Evolutionary conservation across 495 filamentous ascomycete species (phyloP), one percentile per base, ranked within the genome.

Genomic region (Penicillium tannophilum): DNA sequence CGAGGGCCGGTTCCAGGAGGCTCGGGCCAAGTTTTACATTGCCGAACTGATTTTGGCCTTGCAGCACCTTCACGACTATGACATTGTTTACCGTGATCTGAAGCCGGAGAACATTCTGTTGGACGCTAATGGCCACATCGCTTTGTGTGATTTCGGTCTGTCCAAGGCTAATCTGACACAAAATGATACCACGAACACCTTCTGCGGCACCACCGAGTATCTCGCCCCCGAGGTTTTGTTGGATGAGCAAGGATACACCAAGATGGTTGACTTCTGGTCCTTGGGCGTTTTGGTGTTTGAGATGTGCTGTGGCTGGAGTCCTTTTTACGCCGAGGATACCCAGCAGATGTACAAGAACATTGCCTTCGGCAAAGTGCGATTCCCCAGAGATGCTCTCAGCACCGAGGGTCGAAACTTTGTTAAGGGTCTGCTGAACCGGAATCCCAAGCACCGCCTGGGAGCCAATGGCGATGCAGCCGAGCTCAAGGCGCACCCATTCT

Each of bases 271-370:
- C 73, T 98, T 98, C 74, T 98, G 95, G 94, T 98, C 94, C 6
- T 82, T 98, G 42, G 94, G 94, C 47, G 94, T 98, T 14, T 83
- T 98, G 23, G 94, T 98, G 10, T 98, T 98, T 71, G 94, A 98
- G 74, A 98, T 98, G 94, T 97, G 93, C 74, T 98, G 94, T 67
- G 94, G 94, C 3, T 98, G 94, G 94, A 96, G 91, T 65, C 94
- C 94, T 0, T 98, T 98, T 76, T 98, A 98, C 68, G 95, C 94
- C 56, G 94, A 98, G 61, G 95, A 98, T 64, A 98, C 93, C 2
- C 94, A 98, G 73, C 94, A 98, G 71, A 98, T 98, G 94, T 98
- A 98, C 76, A 98, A 98, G 79, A 98, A 98, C 77, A 98, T 98
- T 58, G 95, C 93, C 0, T 98, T 98, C 69, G 94, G 94, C 65